These are phyloP conservation scores for Epicoccum sorghinum DNA, from an alignment of 2,329 filamentous ascomycete genomes.

Conservation along the genomic window DNA sequence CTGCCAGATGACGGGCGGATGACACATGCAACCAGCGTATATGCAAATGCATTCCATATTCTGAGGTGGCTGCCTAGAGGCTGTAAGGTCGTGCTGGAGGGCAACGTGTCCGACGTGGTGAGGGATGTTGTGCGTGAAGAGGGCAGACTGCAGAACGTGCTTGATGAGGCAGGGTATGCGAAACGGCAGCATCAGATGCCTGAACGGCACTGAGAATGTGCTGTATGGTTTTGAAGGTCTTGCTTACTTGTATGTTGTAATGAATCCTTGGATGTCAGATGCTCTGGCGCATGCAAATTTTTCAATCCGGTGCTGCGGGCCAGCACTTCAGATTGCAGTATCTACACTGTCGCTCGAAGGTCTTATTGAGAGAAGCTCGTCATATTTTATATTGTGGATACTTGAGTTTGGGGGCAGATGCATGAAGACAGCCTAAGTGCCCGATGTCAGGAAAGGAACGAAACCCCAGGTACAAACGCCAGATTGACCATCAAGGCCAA, in stretches of 20 bases:
- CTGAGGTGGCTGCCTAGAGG: conserved; percentile 53
- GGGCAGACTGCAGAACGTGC: conserved; percentile 45
- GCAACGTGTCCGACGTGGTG: conserved; percentile 49
- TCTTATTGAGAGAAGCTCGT: too few species aligned
- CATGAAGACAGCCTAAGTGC: too few species aligned
- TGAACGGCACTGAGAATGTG: conserved; percentile 28
- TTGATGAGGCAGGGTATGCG: conserved; percentile 48
- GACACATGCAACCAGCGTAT: conserved; percentile 49
- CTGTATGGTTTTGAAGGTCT: not conserved
- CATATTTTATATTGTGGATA: too few species aligned
- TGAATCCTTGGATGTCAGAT: not conserved
- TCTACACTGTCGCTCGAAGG: too few species aligned
- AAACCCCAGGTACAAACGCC: too few species aligned
- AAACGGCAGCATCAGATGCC: conserved; percentile 49
- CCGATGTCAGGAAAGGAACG: too few species aligned
- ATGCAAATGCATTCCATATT: conserved; percentile 56
- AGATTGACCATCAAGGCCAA: too few species aligned
- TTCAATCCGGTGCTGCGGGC: too few species aligned
- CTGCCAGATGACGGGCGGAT: conserved; percentile 37
- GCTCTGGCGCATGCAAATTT: too few species aligned
- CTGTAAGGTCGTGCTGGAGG: conserved; percentile 50
- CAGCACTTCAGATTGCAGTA: too few species aligned
- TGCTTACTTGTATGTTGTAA: not conserved
- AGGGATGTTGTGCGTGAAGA: conserved; percentile 52
- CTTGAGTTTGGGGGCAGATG: too few species aligned